These are phyloP conservation scores for Tuctoria greenei DNA, from an alignment of 176 grass and related monocot genomes.

Conservation along the genomic window DNA sequence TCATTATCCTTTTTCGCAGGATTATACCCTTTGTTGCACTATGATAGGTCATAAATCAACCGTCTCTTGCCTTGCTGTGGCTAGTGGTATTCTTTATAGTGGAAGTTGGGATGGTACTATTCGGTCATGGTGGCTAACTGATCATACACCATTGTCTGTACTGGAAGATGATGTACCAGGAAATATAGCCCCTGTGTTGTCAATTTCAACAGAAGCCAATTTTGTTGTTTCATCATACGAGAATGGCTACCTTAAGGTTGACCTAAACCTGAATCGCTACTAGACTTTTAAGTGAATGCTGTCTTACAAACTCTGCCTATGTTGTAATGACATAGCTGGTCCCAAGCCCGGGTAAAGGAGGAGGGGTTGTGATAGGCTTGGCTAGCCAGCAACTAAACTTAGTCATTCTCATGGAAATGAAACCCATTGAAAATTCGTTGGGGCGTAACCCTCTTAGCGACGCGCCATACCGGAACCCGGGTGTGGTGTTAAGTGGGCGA, in stretches of 20 bases:
- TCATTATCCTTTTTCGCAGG: slow-evolving; percentile 51
- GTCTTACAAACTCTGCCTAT: slow-evolving; percentile 4
- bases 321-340: too few relatives aligned
- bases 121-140: slow-evolving; percentile 87
- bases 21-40: slow-evolving; percentile 80
- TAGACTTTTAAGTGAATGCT: slow-evolving; percentile 1
- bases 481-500: too few relatives aligned
- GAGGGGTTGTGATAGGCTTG: too few relatives aligned
- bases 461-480: too few relatives aligned
- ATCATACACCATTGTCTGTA: slow-evolving; percentile 77
- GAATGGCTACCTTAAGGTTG: slow-evolving; percentile 91
- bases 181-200: slow-evolving; percentile 76
- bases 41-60: slow-evolving; percentile 89
- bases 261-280: slow-evolving; percentile 18
- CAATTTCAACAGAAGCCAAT: slow-evolving; percentile 61
- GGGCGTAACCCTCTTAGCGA: too few relatives aligned
- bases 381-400: too few relatives aligned
- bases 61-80: slow-evolving; percentile 75
- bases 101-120: slow-evolving; percentile 96
- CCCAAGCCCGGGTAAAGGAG: too few relatives aligned
- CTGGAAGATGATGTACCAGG: slow-evolving; percentile 62
- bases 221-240: slow-evolving; percentile 76
- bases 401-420: too few relatives aligned
- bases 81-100: slow-evolving; percentile 83
- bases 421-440: too few relatives aligned